Base-by-base conservation (phyloP, 192 early-diverging fungal genomes). In the Paraglomus occultum region DNA sequence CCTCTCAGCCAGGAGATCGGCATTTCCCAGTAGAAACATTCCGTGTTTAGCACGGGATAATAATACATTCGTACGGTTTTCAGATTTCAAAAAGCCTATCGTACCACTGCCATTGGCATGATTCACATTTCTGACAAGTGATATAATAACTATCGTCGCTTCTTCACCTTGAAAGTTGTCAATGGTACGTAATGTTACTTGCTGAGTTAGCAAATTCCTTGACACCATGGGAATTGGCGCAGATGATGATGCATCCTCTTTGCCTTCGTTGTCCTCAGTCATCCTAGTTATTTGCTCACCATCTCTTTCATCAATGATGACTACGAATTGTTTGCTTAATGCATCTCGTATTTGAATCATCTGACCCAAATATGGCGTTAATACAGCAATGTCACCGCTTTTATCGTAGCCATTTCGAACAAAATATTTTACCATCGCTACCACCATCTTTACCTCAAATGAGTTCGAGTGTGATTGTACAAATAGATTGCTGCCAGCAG, bases 21-120 rank as follows among this genome's bases (percentile, higher is more conserved):
- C 67, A 31, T 85, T 80, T 5, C 86, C 86, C 14, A 88, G 50
- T 11, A 88, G 64, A 44, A 74, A 88, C 82, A 87, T 80, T 7
- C 86, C 86, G 62, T 88, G 84, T 43, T 80, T 59, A 0, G 86
- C 86, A 39, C 86, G 73, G 10, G 84, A 86, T 2, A 86, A 45
- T 9, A 86, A 61, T 8, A 88, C 86, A 47, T 86, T 88, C 1
- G 78, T 76, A 11, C 86, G 79, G 60, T 88, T 88, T 17, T 57
- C 48, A 22, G 77, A 76, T 60, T 83, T 84, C 47, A 86, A 66
- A 67, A 88, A 88, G 6, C 85, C 85, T 53, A 82, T 85, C 1
- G 71, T 46, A n/a, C n/a, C n/a, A n/a, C n/a, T n/a, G n/a, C n/a
- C n/a, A n/a, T n/a, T n/a, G 1, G 49, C 22, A 15, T 60, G 66